Evolutionary conservation across 1,139 yeast species (phyloP).

Genomic region (Debaryomycetaceae sp.): DNA sequence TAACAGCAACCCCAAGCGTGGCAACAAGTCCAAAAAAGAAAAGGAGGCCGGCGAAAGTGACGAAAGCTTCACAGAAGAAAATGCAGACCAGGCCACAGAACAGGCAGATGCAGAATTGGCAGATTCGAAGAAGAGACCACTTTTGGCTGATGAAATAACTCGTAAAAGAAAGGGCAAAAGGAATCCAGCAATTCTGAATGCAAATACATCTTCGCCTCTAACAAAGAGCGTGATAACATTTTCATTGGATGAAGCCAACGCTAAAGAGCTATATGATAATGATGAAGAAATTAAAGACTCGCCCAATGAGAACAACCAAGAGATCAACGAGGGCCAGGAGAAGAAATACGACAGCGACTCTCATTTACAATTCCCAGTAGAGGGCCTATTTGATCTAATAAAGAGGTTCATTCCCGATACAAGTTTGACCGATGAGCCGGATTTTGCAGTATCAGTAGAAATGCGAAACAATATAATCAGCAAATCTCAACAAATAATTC

Average conservation of each 20-base stretch:
- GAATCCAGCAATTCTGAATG: constrained; percentile 6
- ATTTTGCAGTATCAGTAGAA: constrained; percentile 15
- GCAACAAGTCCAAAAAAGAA: constrained; percentile 29
- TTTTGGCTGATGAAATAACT: constrained; percentile 7
- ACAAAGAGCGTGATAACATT: constrained; percentile 11
- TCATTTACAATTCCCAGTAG: constrained; percentile 20
- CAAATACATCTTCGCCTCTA: constrained; percentile 16
- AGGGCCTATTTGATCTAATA: constrained; percentile 13
- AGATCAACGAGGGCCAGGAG: neutral
- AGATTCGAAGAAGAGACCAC: constrained; percentile 9
- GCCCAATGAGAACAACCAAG: constrained; percentile 1
- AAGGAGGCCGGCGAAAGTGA: constrained; percentile 16
- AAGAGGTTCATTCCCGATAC: constrained; percentile 8
- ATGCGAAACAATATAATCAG: constrained; percentile 20
- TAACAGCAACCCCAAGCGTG: constrained; percentile 30
- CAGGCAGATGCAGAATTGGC: neutral
- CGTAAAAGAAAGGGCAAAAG: constrained; percentile 8
- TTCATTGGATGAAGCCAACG: constrained; percentile 6
- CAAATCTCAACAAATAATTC: constrained; percentile 27
- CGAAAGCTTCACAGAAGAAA: constrained; percentile 9
- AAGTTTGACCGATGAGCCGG: constrained; percentile 8
- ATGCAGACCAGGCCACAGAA: constrained; percentile 4
- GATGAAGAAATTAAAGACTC: neutral
- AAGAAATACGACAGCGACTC: constrained; percentile 3
- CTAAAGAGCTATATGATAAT: constrained; percentile 2